Evolutionary conservation across 2,329 filamentous ascomycete genomes (phyloP).

Genomic region (Thielaviopsis euricoi): DNA sequence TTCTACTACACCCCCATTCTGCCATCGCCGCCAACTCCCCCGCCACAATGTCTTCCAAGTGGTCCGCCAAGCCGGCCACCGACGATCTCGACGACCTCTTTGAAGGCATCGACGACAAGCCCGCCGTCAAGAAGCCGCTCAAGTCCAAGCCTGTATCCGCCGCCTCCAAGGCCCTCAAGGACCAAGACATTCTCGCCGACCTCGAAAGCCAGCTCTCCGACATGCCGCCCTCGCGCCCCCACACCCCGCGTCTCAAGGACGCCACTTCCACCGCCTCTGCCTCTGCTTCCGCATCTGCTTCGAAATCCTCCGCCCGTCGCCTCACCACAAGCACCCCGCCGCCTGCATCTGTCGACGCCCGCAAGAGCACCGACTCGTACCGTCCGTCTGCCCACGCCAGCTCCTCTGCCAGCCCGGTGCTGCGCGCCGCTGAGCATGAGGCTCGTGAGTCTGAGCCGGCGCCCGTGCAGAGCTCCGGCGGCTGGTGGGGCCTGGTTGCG

Average conservation of each 20-base stretch:
- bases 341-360: conserved; percentile 20
- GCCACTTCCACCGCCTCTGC: conserved; percentile 25
- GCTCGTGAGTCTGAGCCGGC: conserved; percentile 45
- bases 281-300: conserved; percentile 32
- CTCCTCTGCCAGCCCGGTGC: conserved; percentile 42
- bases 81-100: conserved; percentile 51
- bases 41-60: conserved; percentile 41
- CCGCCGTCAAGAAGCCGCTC: conserved; percentile 30
- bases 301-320: conserved; percentile 50
- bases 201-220: conserved; percentile 57
- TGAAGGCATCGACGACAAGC: conserved; percentile 39
- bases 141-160: conserved; percentile 31
- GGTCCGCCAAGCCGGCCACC: conserved; percentile 36
- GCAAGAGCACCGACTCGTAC: conserved; percentile 66
- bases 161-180: conserved; percentile 30
- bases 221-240: conserved; percentile 58
- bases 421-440: not conserved
- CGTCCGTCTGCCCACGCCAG: conserved; percentile 49
- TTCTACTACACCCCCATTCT: conserved; percentile 6
- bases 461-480: conserved; percentile 19
- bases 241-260: conserved; percentile 60
- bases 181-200: conserved; percentile 72
- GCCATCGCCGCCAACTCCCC: conserved; percentile 3
- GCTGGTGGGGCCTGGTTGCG: conserved; percentile 70
- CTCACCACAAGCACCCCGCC: conserved; percentile 16